Percentiles rank a stretch among this genome's conserved stretches.
These are phyloP conservation scores for Pseudovirgaria hyperparasitica DNA, from an alignment of 2,329 filamentous ascomycete species.

Conservation along the genomic window DNA sequence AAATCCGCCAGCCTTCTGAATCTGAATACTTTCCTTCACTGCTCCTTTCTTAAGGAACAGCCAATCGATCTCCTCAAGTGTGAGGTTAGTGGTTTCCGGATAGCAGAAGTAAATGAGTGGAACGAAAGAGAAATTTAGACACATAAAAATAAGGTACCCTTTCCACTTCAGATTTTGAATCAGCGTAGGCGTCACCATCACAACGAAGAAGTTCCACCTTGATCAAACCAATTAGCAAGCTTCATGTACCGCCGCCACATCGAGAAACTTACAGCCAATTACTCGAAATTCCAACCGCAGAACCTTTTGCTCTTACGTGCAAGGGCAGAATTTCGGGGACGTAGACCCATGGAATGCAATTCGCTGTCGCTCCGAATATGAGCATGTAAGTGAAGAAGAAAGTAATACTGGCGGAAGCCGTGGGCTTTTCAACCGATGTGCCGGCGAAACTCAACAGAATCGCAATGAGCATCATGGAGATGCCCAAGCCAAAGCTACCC, in stretches of 20 bases:
- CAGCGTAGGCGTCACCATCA: slow-evolving; percentile 40
- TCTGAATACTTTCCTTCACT: no score
- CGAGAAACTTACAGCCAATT: slow-evolving; percentile 36
- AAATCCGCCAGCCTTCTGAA: no score
- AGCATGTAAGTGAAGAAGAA: slow-evolving; percentile 38
- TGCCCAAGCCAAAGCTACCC: slow-evolving; percentile 17
- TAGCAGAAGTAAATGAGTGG: slow-evolving; percentile 36
- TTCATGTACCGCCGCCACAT: background rate
- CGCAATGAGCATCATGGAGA: slow-evolving; percentile 19
- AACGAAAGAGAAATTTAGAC: slow-evolving; percentile 32
- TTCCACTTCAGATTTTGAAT: slow-evolving; percentile 37
- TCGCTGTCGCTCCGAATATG: slow-evolving; percentile 31
- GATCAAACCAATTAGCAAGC: slow-evolving; percentile 1
- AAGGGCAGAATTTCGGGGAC: slow-evolving; percentile 39
- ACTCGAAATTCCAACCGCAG: slow-evolving; percentile 34
- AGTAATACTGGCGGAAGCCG: slow-evolving; percentile 33
- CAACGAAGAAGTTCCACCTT: slow-evolving; percentile 36
- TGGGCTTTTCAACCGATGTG: slow-evolving; percentile 23
- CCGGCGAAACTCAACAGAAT: slow-evolving; percentile 31
- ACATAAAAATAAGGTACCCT: slow-evolving; percentile 41
- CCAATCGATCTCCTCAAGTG: slow-evolving; percentile 23
- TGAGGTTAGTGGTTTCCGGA: slow-evolving; percentile 21
- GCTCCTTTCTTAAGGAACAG: slow-evolving; percentile 21
- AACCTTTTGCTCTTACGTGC: slow-evolving; percentile 37
- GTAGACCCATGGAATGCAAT: slow-evolving; percentile 37